Base-by-base conservation (phyloP, 1,284 basidiomycete genomes). In the Tilletiaria anomala region DNA sequence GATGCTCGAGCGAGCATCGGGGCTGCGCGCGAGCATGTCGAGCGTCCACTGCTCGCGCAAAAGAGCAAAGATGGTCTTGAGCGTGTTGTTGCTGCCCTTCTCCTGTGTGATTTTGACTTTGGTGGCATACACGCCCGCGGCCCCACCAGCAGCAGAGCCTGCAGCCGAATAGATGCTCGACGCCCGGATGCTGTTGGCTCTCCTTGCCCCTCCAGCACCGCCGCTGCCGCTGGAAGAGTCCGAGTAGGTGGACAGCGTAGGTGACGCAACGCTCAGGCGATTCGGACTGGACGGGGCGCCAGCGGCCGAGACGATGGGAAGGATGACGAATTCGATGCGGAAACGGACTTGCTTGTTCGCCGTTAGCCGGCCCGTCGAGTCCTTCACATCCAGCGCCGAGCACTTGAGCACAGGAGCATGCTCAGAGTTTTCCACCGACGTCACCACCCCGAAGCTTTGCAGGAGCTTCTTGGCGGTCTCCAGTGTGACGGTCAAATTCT, bases 1-100 rank as follows among this genome's bases (percentile, higher is more conserved):
- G n/a, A n/a, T n/a, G n/a, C n/a, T n/a, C n/a, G n/a, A n/a, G n/a
- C n/a, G n/a, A n/a, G n/a, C n/a, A n/a, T n/a, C n/a, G n/a, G 24
- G 24, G 24, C 24, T 26, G 8, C 23, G 36, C 16, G 36, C 36
- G 8, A 24, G 21, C 20, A 37, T 26, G 34, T 60, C 60, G 16
- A 61, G 44, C 29, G 44, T 43, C 88, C 87, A 93, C 18, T 78
- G 75, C 23, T 77, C 74, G 55, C 79, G 75, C 56, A 91, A 65
- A 48, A 74, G 73, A 55, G 76, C 75, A 70, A 80, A 82, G 15
- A 87, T 72, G 10, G 73, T 70, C 65, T 78, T 78, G 71, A 89
- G 87, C 38, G 80, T 80, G 47, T 80, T 78, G 58, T 80, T 71
- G 3, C 84, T 81, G 12, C 87, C 87, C 68, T 86, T 89, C 72